These are phyloP conservation scores for Torulaspora gathmanii DNA, from an alignment of 805 yeast genomes.

Conservation along the genomic window DNA sequence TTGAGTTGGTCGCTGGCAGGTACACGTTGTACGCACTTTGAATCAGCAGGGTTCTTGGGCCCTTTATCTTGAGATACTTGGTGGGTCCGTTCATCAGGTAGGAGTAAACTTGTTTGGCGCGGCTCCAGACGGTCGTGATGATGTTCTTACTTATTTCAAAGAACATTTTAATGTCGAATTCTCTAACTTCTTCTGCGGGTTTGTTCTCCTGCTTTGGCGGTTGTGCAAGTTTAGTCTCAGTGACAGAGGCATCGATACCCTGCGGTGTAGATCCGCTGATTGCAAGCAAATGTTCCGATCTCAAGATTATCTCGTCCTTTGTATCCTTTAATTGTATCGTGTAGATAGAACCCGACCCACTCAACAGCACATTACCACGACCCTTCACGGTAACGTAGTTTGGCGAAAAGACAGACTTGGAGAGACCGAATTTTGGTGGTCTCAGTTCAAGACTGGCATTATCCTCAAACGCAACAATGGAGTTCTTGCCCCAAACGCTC, in stretches of 20 bases:
- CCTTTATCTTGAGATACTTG: constrained; percentile 28
- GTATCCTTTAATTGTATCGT: constrained; percentile 26
- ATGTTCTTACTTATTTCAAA: constrained; percentile 13
- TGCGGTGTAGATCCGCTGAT: constrained; percentile 30
- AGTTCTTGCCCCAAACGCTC: constrained; percentile 29
- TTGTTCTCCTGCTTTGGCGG: not conserved
- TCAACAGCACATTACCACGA: constrained; percentile 31
- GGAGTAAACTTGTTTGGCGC: constrained; percentile 13
- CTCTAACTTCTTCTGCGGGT: constrained; percentile 11
- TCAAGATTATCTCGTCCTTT: constrained; percentile 28
- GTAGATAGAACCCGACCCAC: constrained; percentile 29
- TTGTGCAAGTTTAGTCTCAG: constrained; percentile 11
- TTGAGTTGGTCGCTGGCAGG: constrained; percentile 15
- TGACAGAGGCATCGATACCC: constrained; percentile 25
- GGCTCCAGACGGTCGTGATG: constrained; percentile 9
- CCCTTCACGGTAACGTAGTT: constrained; percentile 29
- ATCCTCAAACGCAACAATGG: constrained; percentile 31
- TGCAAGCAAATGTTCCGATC: constrained; percentile 31
- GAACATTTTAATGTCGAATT: constrained; percentile 17
- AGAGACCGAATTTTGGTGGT: constrained; percentile 11
- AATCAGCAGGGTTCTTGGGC: constrained; percentile 35
- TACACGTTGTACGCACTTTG: constrained; percentile 28
- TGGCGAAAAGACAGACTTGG: constrained; percentile 14
- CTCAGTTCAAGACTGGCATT: constrained; percentile 26
- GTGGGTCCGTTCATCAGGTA: constrained; percentile 22